These are phyloP conservation scores for Ophiostoma ips DNA, from an alignment of 2,329 filamentous ascomycete genomes.

Conservation along the genomic window DNA sequence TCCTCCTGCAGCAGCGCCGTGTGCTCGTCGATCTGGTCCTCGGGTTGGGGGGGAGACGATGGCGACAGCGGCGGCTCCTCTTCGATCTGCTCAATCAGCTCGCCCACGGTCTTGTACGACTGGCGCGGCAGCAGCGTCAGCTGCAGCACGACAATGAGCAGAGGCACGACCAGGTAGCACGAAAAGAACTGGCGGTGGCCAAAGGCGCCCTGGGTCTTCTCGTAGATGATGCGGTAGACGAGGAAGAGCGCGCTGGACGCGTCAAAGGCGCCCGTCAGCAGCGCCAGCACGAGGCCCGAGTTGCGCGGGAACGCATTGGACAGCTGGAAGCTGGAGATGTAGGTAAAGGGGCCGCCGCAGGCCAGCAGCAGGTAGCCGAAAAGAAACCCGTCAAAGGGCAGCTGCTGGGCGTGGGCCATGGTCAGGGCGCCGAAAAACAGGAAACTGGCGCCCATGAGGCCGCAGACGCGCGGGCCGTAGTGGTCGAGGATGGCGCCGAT, in stretches of 20 bases:
- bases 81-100: constrained; percentile 63
- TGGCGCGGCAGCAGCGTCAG: constrained; percentile 57
- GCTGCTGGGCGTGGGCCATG: constrained; percentile 50
- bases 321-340: constrained; percentile 72
- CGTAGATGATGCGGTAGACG: constrained; percentile 56
- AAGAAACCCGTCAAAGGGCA: constrained; percentile 63
- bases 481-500: constrained; percentile 75
- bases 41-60: constrained; percentile 20
- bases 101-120: constrained; percentile 74
- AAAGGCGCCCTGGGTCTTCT: constrained; percentile 36
- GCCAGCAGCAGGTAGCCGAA: constrained; percentile 63
- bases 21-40: constrained; percentile 44
- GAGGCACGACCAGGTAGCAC: constrained; percentile 55
- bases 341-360: constrained; percentile 67
- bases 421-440: constrained; percentile 56
- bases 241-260: constrained; percentile 68
- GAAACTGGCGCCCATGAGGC: constrained; percentile 55
- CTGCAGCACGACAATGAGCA: constrained; percentile 51
- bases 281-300: constrained; percentile 65
- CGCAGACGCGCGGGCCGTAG: constrained; percentile 65
- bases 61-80: constrained; percentile 36
- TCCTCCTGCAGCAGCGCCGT: constrained; percentile 41
- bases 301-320: constrained; percentile 69
- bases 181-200: constrained; percentile 58
- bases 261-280: constrained; percentile 72